These are phyloP conservation scores for Ciborinia camelliae DNA, from an alignment of 2,329 filamentous ascomycete species.

Conservation along the genomic window DNA sequence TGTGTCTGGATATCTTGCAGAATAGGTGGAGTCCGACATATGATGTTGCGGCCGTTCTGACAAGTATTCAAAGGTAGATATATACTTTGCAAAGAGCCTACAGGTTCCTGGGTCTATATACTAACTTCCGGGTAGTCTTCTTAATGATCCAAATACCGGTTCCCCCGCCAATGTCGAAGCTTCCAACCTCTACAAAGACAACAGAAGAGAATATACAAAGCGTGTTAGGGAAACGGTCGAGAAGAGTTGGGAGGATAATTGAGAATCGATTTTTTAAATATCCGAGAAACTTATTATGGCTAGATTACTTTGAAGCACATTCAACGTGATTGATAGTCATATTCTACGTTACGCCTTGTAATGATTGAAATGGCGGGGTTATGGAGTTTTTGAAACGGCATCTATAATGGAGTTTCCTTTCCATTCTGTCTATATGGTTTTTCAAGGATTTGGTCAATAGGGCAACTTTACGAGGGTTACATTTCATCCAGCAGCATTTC, in stretches of 20 bases:
- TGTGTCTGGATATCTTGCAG: slow-evolving; percentile 94
- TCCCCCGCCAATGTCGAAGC: slow-evolving; percentile 97
- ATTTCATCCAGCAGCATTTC: not conserved
- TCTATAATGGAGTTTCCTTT: slow-evolving; percentile 11
- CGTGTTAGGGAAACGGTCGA: slow-evolving; percentile 94
- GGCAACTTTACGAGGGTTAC: not conserved
- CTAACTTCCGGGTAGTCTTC: slow-evolving; percentile 57
- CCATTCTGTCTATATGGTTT: slow-evolving; percentile 1
- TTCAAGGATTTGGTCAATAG: slow-evolving; percentile 5
- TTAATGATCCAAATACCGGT: slow-evolving; percentile 98
- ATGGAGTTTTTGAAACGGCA: slow-evolving; percentile 12
- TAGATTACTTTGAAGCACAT: slow-evolving; percentile 8
- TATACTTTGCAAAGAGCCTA: not conserved
- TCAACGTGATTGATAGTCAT: not conserved
- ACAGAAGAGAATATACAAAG: slow-evolving; percentile 94
- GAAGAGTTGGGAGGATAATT: slow-evolving; percentile 95
- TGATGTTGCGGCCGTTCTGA: slow-evolving; percentile 94
- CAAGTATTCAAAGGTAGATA: slow-evolving; percentile 88
- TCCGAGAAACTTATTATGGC: not conserved
- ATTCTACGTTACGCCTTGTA: slow-evolving; percentile 2
- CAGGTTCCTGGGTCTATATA: slow-evolving; percentile 7
- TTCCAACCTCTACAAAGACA: slow-evolving; percentile 97
- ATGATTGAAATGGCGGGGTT: slow-evolving; percentile 14
- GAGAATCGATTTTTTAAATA: slow-evolving; percentile 23
- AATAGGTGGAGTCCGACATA: slow-evolving; percentile 99